These are phyloP conservation scores for Talinum fruticosum DNA, from an alignment of 148 eudicot species.

Conservation along the genomic window DNA sequence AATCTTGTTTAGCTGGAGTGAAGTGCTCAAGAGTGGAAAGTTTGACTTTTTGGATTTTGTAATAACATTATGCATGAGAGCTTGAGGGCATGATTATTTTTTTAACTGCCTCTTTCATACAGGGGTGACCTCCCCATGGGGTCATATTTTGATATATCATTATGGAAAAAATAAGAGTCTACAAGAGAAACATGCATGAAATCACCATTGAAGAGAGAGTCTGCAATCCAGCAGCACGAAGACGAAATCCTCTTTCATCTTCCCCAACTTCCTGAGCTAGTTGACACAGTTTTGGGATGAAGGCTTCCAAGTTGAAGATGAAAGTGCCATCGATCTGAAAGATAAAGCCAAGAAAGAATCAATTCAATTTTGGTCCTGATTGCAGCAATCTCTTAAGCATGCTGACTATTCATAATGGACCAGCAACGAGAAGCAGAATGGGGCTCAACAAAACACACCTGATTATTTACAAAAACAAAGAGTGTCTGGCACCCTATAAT, in stretches of 20 bases:
- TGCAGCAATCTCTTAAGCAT: background rate
- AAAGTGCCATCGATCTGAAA: conserved; percentile 83
- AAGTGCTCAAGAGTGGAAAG: too few species aligned
- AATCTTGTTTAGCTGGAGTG: too few species aligned
- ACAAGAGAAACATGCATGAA: conserved; percentile 12
- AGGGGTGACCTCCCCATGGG: too few species aligned
- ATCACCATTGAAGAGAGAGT: conserved; percentile 88
- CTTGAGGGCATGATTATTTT: too few species aligned
- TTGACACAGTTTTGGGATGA: conserved; percentile 79
- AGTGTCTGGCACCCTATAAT: conserved; percentile 73
- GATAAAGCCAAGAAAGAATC: conserved; percentile 13
- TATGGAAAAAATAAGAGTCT: background rate
- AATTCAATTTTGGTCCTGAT: background rate
- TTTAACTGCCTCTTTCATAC: too few species aligned
- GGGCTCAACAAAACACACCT: conserved; percentile 37
- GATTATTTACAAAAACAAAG: conserved; percentile 77
- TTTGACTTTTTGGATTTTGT: too few species aligned
- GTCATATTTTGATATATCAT: too few species aligned
- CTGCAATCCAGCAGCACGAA: conserved; percentile 80
- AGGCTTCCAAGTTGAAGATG: conserved; percentile 80
- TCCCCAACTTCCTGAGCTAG: conserved; percentile 91
- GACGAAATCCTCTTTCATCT: conserved; percentile 61
- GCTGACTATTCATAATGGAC: background rate
- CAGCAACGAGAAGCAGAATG: background rate
- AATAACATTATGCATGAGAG: too few species aligned